These are phyloP conservation scores for Globisporangium polare DNA, from an alignment of 352 stramenopile species.

Conservation along the genomic window DNA sequence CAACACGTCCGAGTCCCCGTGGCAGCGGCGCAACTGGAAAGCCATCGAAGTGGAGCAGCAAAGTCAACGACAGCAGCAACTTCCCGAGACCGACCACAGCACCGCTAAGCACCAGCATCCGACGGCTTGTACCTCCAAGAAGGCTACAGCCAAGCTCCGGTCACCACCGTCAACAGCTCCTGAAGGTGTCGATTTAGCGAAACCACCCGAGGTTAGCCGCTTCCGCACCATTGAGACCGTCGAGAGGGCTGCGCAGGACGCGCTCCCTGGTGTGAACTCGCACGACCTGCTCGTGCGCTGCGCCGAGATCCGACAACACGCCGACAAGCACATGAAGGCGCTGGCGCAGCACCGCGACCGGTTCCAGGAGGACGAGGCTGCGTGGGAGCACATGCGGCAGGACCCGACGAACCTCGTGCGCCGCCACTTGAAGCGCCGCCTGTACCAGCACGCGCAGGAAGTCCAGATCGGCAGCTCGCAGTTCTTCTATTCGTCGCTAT, in stretches of 20 bases:
- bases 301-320: conserved; percentile 55
- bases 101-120: not conserved
- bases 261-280: conserved; percentile 51
- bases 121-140: not conserved
- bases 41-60: conserved; percentile 22
- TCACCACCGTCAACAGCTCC: not conserved
- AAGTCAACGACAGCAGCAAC: not conserved
- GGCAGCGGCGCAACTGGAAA: conserved; percentile 72
- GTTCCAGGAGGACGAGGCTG: conserved; percentile 52
- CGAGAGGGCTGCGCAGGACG: conserved; percentile 43
- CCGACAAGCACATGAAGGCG: conserved; percentile 35
- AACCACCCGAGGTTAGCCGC: not conserved
- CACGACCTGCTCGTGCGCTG: conserved; percentile 70
- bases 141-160: not conserved
- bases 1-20: conserved; percentile 39
- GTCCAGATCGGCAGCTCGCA: conserved; percentile 61
- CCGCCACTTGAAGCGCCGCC: conserved; percentile 35
- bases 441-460: conserved; percentile 57
- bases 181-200: not conserved
- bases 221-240: conserved; percentile 65
- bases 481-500: conserved; percentile 64
- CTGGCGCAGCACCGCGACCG: conserved; percentile 41
- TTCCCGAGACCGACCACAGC: not conserved
- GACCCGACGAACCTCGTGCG: conserved; percentile 66
- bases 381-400: conserved; percentile 65